Base-by-base conservation (phyloP, 345 rosid genomes). In the Toxicodendron radicans region DNA sequence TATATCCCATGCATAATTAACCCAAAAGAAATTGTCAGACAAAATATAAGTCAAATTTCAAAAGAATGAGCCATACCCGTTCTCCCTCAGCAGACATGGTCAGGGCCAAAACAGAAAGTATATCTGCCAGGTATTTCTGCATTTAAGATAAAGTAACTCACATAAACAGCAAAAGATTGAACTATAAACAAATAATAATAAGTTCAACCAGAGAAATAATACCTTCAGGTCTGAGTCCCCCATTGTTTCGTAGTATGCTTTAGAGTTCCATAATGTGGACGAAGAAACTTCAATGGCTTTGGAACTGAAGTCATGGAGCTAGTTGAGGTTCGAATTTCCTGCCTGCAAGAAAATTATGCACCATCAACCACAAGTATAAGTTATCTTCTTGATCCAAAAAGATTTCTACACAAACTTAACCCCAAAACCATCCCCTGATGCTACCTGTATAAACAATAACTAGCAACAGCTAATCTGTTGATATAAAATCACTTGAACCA, bases 231-330 rank as follows among this genome's bases (percentile, higher is more conserved):
- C 91, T 0, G 91, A 84, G 23, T 88, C 97, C 1, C 21, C 71
- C 99, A 95, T 87, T 64, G 75, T 86, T 73, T 78, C 85, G 70
- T 88, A 93, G 78, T 63, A 88, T 56, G 84, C 86, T 68, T 95
- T 11, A 95, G 87, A 67, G 92, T 83, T 83, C 89, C 98, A 83
- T 93, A 95, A 84, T 95, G 97, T 46, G 97, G 97, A 24, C 98
- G 92, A 54, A 95, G 98, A 85, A 95, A 95, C 85, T 93, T 95
- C 74, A 95, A 86, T 10, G 97, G 98, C 85, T 95, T 95, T 23
- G 98, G 99, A 79, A 93, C 98, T 35, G 98, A 93, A 24, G 99
- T 95, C 99, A 95, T 93, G 33, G 99, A 95, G 82, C 98, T 93
- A 5, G 98, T 95, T 66, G 99, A 81, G 32, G 90, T 88, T 24